Conservation (phyloP, 2,329 filamentous ascomycete genomes). For the Diplodia corticola region DNA sequence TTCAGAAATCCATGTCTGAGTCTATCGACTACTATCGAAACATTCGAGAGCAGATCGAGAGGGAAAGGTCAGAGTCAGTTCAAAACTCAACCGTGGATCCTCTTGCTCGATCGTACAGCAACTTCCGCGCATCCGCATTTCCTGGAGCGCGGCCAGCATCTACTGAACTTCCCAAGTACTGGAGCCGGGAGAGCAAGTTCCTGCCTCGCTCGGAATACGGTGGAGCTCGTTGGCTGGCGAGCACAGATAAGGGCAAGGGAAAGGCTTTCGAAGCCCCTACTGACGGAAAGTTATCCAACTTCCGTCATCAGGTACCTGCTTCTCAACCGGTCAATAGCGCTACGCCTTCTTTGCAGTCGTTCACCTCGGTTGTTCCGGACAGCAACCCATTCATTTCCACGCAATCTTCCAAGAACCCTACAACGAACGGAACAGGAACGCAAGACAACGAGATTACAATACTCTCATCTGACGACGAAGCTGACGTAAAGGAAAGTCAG, state of each 20-base stretch:
- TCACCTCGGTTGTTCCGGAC: conserved; percentile 1
- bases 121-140: conserved; percentile 17
- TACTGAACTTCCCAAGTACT: conserved; percentile 10
- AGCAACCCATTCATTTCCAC: conserved; percentile 1
- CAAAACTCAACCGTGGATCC: neutral
- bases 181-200: conserved; percentile 22
- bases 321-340: neutral
- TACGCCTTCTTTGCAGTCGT: neutral
- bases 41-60: conserved; percentile 4
- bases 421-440: neutral
- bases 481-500: neutral
- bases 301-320: neutral
- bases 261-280: neutral
- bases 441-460: conserved; percentile 13
- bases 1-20: conserved; percentile 32
- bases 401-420: neutral
- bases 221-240: conserved; percentile 22
- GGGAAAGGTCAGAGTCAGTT: neutral
- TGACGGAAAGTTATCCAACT: neutral
- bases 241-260: conserved; percentile 9
- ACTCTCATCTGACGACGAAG: conserved; percentile 20
- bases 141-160: neutral
- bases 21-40: conserved; percentile 15
- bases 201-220: conserved; percentile 23
- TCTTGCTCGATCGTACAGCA: conserved; percentile 18